A percentile compares a stretch with the other conserved stretches of the same genome.
Evolutionary conservation across 352 stramenopile genomes (phyloP).

Genomic region (Pythium periplocum): DNA sequence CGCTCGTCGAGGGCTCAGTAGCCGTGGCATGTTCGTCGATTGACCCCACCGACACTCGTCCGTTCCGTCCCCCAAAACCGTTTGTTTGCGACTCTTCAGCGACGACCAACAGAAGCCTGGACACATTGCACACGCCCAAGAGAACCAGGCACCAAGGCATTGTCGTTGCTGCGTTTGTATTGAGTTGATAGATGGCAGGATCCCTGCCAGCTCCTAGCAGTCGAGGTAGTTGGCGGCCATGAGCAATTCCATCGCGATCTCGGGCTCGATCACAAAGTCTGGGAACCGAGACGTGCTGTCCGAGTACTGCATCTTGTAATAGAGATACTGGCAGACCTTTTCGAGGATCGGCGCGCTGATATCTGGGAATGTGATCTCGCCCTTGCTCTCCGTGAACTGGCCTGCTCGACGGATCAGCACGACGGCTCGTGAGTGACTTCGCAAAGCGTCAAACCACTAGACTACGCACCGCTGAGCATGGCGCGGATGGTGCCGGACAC

Average conservation of each 20-base stretch:
- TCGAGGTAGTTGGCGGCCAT: slow-evolving; percentile 98
- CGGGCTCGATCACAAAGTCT: slow-evolving; percentile 98
- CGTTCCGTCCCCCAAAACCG: no score
- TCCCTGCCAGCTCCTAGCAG: slow-evolving; percentile 39
- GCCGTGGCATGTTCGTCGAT: slow-evolving; percentile 25
- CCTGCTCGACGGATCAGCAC: slow-evolving; percentile 24
- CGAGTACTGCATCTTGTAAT: slow-evolving; percentile 97
- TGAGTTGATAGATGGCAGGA: neutral
- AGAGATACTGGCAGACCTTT: slow-evolving; percentile 97
- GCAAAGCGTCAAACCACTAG: slow-evolving; percentile 11
- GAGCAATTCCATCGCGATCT: slow-evolving; percentile 96
- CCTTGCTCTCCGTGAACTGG: slow-evolving; percentile 90
- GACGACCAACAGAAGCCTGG: slow-evolving; percentile 4
- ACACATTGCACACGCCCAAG: neutral
- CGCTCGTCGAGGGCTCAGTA: slow-evolving; percentile 29
- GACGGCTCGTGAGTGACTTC: neutral
- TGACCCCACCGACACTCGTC: neutral
- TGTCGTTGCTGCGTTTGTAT: neutral
- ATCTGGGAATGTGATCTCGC: slow-evolving; percentile 96
- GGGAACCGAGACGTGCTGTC: slow-evolving; percentile 93
- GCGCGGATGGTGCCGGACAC: slow-evolving; percentile 95
- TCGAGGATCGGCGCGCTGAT: slow-evolving; percentile 96
- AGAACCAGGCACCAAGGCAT: neutral
- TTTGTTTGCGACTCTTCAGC: neutral
- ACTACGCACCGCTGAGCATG: slow-evolving; percentile 91